phyloP scores from a whole-genome alignment of 2,329 filamentous ascomycete genomes.

The Aspergillus neoniger region DNA sequence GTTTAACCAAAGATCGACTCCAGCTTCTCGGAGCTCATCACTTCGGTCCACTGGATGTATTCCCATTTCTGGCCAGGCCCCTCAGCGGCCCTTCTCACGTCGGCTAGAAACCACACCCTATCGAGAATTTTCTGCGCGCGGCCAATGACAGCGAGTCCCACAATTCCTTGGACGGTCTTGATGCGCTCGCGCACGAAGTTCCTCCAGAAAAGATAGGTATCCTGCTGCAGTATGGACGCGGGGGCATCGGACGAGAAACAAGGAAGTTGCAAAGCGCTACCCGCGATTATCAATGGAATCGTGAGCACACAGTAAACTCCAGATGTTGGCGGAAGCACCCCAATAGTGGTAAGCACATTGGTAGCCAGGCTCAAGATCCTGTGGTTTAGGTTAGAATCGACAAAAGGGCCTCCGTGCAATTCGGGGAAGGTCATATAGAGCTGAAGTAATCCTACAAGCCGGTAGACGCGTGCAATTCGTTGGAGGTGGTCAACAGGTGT shows the following conservation, averaged over 20 bases:
- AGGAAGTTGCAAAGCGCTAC: constrained; percentile 2
- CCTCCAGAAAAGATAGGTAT: not conserved
- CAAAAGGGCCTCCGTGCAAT: not conserved
- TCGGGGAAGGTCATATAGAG: constrained; percentile 8
- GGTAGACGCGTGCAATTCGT: not conserved
- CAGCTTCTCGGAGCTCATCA: constrained; percentile 5
- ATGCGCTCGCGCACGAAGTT: not conserved
- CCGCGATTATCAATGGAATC: constrained; percentile 8
- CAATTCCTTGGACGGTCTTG: not conserved
- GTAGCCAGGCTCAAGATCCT: not conserved
- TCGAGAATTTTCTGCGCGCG: constrained; percentile 11
- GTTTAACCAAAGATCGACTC: not conserved
- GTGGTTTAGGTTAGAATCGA: not conserved
- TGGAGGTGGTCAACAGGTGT: constrained; percentile 1
- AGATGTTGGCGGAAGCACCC: not conserved
- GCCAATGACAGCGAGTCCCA: not conserved
- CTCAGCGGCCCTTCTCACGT: not conserved
- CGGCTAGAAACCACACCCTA: constrained; percentile 8
- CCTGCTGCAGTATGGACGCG: not conserved
- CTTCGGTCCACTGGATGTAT: constrained; percentile 4
- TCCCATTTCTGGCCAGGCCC: not conserved
- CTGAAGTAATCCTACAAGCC: constrained; percentile 2
- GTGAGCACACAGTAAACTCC: constrained; percentile 9
- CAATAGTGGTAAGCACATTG: constrained; percentile 3
- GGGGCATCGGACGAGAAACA: not conserved